A percentile compares a stretch with the other conserved stretches of the same genome.
phyloP scores from a whole-genome alignment of 2,329 filamentous ascomycete genomes.

The Sporothrix dimorphospora region DNA sequence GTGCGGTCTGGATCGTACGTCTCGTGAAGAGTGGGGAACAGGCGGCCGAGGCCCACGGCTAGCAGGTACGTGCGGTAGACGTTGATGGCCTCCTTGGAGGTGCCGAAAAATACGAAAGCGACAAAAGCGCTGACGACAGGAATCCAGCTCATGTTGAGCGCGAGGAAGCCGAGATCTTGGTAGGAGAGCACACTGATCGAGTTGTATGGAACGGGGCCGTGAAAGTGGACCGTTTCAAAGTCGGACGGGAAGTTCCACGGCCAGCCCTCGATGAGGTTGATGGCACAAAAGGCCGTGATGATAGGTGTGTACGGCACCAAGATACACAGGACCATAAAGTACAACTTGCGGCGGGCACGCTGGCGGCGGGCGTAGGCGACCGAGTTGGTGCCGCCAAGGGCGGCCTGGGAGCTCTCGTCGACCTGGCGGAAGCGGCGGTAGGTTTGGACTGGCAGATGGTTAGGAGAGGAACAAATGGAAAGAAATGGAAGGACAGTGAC shows the following conservation, averaged over 20 bases:
- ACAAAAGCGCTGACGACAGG: conserved; percentile 51
- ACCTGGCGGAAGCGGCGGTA: conserved; percentile 54
- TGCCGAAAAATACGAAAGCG: conserved; percentile 60
- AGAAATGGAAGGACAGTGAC: not conserved
- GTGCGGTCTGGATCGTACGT: conserved; percentile 38
- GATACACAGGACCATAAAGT: conserved; percentile 58
- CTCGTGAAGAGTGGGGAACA: conserved; percentile 48
- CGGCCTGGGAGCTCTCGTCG: conserved; percentile 46
- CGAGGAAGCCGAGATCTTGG: conserved; percentile 44
- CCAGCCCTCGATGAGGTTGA: conserved; percentile 45
- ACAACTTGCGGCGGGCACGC: conserved; percentile 56
- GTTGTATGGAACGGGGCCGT: conserved; percentile 48
- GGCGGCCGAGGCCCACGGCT: conserved; percentile 46
- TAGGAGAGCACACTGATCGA: conserved; percentile 52
- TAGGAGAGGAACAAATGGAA: not conserved
- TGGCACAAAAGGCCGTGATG: conserved; percentile 45
- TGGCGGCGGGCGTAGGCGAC: conserved; percentile 48
- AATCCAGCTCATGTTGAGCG: conserved; percentile 54
- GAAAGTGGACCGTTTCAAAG: conserved; percentile 49
- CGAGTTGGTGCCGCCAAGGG: conserved; percentile 45
- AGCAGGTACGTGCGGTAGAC: conserved; percentile 50
- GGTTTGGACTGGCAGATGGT: conserved; percentile 46
- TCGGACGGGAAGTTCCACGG: conserved; percentile 44
- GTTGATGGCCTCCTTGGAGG: conserved; percentile 57
- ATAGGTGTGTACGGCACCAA: conserved; percentile 57